Evolutionary conservation across 2,329 filamentous ascomycete species (phyloP).

Genomic region (Fusarium sp.): DNA sequence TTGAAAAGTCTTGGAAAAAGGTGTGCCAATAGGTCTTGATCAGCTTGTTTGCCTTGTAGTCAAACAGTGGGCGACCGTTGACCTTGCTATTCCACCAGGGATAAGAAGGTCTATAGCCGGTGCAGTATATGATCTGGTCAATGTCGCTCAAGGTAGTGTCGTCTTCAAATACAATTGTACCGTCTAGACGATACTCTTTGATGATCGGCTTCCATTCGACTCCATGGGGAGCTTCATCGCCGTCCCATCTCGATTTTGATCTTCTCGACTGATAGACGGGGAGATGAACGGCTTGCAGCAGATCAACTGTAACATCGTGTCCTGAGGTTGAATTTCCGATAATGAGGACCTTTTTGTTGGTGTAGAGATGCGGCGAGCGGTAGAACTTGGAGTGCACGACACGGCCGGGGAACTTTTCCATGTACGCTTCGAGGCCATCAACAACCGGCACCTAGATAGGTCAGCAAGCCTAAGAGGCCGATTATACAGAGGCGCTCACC

Average conservation of each 20-base stretch:
- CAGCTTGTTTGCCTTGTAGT: conserved; percentile 60
- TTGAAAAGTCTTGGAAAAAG: conserved; percentile 61
- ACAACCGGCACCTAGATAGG: conserved; percentile 63
- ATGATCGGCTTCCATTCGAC: conserved; percentile 68
- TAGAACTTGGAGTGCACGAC: conserved; percentile 61
- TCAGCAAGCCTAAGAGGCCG: no score
- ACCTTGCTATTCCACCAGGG: conserved; percentile 61
- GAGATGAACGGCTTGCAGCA: conserved; percentile 50
- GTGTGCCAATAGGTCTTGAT: conserved; percentile 63
- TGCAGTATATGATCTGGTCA: conserved; percentile 57
- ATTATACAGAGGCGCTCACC: conserved; percentile 50
- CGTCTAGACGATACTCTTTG: conserved; percentile 54
- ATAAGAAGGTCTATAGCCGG: conserved; percentile 57
- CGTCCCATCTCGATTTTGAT: conserved; percentile 63
- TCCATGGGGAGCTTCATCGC: conserved; percentile 57
- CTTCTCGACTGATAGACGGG: conserved; percentile 66
- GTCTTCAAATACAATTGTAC: conserved; percentile 58
- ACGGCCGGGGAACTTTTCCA: conserved; percentile 52
- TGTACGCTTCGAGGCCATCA: conserved; percentile 56
- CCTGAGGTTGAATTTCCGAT: conserved; percentile 61
- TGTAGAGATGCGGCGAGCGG: conserved; percentile 52
- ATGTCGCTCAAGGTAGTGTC: conserved; percentile 50
- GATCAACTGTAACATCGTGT: conserved; percentile 53
- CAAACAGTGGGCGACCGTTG: conserved; percentile 62
- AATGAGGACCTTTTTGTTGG: conserved; percentile 50